These are phyloP conservation scores for Brassica juncea DNA, from an alignment of 345 rosid genomes.

Conservation along the genomic window DNA sequence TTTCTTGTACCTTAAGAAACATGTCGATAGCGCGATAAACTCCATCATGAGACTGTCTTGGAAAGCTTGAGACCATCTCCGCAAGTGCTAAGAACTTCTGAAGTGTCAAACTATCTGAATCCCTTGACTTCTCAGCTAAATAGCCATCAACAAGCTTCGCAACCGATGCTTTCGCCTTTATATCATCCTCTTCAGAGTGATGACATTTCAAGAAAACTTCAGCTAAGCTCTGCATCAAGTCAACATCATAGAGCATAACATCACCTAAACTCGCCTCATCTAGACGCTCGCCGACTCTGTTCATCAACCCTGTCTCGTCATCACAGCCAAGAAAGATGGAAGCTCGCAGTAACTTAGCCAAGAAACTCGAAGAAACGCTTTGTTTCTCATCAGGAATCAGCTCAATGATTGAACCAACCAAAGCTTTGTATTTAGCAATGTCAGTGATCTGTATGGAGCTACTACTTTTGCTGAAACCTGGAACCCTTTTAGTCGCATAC, in stretches of 20 bases:
- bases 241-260: slow-evolving; percentile 59
- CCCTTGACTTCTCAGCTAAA: slow-evolving; percentile 65
- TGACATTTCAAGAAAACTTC: slow-evolving; percentile 46
- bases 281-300: slow-evolving; percentile 54
- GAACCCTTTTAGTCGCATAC: slow-evolving; percentile 59
- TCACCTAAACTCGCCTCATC: slow-evolving; percentile 56
- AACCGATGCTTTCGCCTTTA: slow-evolving; percentile 47
- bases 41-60: slow-evolving; percentile 64
- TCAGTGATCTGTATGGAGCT: slow-evolving; percentile 48
- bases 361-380: slow-evolving; percentile 55
- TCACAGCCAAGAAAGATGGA: slow-evolving; percentile 56
- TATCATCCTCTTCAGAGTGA: slow-evolving; percentile 27
- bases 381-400: slow-evolving; percentile 57
- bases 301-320: slow-evolving; percentile 52
- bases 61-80: slow-evolving; percentile 50
- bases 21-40: slow-evolving; percentile 73
- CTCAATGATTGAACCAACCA: slow-evolving; percentile 59
- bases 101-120: slow-evolving; percentile 50
- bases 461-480: slow-evolving; percentile 58
- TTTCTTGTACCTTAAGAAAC: slow-evolving; percentile 61
- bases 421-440: slow-evolving; percentile 49
- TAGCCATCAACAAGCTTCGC: slow-evolving; percentile 66
- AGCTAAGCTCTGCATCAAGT: slow-evolving; percentile 56
- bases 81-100: slow-evolving; percentile 53
- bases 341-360: slow-evolving; percentile 61